Evolutionary conservation across 176 grass and related monocot genomes (phyloP), one percentile per base, ranked within the genome.

Genomic region (Lolium multiflorum): DNA sequence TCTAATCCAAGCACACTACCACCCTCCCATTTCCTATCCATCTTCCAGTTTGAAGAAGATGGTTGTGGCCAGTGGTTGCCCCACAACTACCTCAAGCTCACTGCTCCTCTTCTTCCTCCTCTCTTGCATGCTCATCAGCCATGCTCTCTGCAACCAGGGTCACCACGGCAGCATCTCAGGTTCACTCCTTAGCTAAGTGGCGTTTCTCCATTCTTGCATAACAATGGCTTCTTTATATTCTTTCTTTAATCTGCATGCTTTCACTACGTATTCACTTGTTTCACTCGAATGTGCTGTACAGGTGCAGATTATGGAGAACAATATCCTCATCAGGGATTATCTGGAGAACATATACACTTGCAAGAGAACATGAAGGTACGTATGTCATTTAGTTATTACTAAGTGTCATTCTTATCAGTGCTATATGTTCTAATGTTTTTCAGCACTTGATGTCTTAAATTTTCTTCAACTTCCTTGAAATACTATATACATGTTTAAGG

Each of bases 81-180:
- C 82, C 80, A 78, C 84, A 83, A 77, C 79, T 28, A 66, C 58
- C 74, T 70, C 82, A 77, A 65, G 77, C 82, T 81, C 85, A 65
- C 76, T 81, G 65, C 63, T 87, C 75, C 78, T 93, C 89, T 83
- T 96, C 89, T 86, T 93, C 87, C 60, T 93, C 82, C 64, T 93
- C 64, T 88, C 68, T 70, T 90, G 64, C 81, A 78, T 91, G 69
- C 89, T 96, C 11, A 72, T 86, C 76, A 24, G 89, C 20, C 82
- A 88, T 50, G 87, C 61, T 86, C 73, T 86, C 6, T 91, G 87
- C 85, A 83, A 81, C 59, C 94, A 83, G 58, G 89, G 78, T 28
- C 71, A 74, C 77, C 65, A 82, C 67, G 77, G 71, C 52, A 88
- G 85, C 73, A 77, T 77, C 68, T 72, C 81, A 88, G 69, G 89